Evolutionary conservation across 805 yeast genomes (phyloP), one percentile per base, ranked within the genome.

Genomic region (Priceomyces haplophilus): DNA sequence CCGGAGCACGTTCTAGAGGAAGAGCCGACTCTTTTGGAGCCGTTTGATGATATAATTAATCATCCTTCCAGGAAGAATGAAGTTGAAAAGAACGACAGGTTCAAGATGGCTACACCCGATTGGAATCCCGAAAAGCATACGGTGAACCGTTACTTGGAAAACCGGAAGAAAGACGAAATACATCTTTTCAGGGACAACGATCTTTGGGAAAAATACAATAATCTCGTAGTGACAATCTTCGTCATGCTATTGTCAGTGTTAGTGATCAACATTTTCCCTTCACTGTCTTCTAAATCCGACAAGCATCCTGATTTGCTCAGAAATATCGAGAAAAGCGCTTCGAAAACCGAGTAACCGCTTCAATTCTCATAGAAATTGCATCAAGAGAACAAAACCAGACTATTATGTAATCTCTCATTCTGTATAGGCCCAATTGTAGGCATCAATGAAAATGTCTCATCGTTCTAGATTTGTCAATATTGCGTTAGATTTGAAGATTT

Each of bases 41-140:
- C 82, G 1, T 84, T 85, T 54, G 71, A 79, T 23, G 82, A 79
- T 53, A 67, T 83, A 2, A 67, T 83, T 2, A 66, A 69, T 44
- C 79, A 80, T 49, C 73, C 73, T 17, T 56, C 75, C 12, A 68
- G 85, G 41, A 62, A 58, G 34, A 44, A 61, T 3, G 88, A 82
- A 43, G 61, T 69, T 29, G 88, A 84, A 50, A 64, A 83, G 44
- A 80, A 82, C 52, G 61, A 73, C 36, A 69, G 69, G 40, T 58
- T 48, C 50, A 58, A 59, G 44, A 47, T 49, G 20, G 49, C 50
- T 7, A 59, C 59, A 2, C 67, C 69, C 1, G 41, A 51, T 16
- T 61, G 62, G 64, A 53, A 51, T 21, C 50, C 52, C 2, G 48
- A 52, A 7, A 52, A 48, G 39, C 57, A 67, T 37, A 62, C 72